These are phyloP conservation scores for Trichopus zeylanicus DNA, from an alignment of 116 monocot species.

Conservation along the genomic window DNA sequence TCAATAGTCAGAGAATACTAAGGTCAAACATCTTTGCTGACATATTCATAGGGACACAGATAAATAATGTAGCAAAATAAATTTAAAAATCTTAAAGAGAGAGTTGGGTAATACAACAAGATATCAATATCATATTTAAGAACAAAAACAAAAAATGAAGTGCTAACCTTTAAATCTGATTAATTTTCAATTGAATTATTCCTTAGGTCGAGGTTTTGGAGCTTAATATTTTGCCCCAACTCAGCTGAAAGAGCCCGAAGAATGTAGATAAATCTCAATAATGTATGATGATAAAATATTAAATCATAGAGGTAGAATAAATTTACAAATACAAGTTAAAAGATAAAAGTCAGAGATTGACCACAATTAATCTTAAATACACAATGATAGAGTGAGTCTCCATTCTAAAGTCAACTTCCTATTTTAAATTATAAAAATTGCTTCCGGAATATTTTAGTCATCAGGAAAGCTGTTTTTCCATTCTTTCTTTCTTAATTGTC, in stretches of 20 bases:
- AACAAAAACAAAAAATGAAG: background rate
- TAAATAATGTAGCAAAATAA: no score
- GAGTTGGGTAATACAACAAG: background rate
- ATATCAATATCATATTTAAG: background rate
- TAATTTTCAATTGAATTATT: conserved; percentile 66
- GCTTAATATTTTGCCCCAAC: conserved; percentile 43
- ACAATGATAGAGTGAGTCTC: no score
- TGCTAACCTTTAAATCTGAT: conserved; percentile 62
- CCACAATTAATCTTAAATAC: no score
- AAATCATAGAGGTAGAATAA: background rate
- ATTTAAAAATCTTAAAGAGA: background rate
- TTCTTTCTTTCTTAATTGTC: no score
- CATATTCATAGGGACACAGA: no score
- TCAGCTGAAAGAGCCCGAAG: conserved; percentile 52
- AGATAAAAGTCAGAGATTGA: no score
- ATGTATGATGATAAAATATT: background rate
- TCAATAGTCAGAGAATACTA: background rate
- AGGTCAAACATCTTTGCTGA: background rate
- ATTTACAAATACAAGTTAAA: no score
- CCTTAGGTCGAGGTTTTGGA: conserved; percentile 73
- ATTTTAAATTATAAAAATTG: no score
- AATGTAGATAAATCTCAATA: conserved; percentile 5
- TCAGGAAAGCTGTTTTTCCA: no score
- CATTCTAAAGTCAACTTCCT: no score
- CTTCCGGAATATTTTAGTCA: no score